Base-by-base conservation (phyloP, 2,329 filamentous ascomycete genomes). In the Exophiala lecanii-corni region DNA sequence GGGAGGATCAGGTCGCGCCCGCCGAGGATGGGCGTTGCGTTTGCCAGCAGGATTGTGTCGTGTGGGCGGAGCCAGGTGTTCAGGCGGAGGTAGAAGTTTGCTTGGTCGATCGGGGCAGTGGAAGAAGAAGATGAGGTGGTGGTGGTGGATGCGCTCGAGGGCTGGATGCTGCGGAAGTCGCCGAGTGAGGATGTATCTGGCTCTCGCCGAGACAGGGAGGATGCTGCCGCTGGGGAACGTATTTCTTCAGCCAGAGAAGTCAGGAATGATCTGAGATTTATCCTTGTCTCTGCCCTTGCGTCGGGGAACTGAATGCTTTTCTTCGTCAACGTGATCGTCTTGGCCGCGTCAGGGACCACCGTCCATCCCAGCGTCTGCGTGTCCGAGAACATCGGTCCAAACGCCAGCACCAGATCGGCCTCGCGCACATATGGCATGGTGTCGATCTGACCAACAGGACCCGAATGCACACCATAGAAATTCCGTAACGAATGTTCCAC, bases 1-100 rank as follows among this genome's bases (percentile, higher is more conserved):
- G 88, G 88, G 68, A 94, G 92, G 31, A 78, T 77, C 3, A 87
- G 89, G 45, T 89, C 86, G 79, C 85, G 88, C 57, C 92, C 86
- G 43, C 89, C 89, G 62, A 94, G 91, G 67, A 89, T 91, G 45
- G 87, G 74, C 0, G 89, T 95, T 28, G 88, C 89, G 2, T 88
- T 94, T 63, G 94, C 89, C 0, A 88, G 91, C 38, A 94, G 76
- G 41, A 95, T 71, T 43, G 94, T 78, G 57, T 95, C 89, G 34
- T 81, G 73, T 41, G 81, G 71, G 41, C 75, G 72, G 7, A 94
- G 68, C 72, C 84, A 94, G 49, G 81, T 73, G 26, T 84, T 82
- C 12, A 92, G 70, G 28, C 76, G 77, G 1, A 84, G 84, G 86
- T 87, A 94, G 62, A 94, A 75, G 34, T 66, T 68, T 21, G 69